Evolutionary conservation across 176 grass and related monocot genomes (phyloP).

Genomic region (Oryza brachyantha): DNA sequence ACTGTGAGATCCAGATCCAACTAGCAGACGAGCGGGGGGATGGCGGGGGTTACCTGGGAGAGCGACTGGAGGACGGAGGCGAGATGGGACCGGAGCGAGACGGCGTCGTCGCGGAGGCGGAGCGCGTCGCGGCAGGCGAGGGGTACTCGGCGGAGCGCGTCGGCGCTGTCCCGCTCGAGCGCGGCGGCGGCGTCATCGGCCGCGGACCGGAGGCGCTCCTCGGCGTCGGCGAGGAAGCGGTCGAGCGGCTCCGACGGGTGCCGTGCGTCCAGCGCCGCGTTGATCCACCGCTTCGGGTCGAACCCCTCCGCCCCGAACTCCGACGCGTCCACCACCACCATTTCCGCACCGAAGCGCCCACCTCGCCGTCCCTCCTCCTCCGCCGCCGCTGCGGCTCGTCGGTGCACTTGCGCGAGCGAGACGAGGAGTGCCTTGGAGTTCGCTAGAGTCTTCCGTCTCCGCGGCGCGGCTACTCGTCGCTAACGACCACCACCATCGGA

Average conservation of each 20-base stretch:
- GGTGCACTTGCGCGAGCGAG: background rate
- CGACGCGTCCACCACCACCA: conserved; percentile 82
- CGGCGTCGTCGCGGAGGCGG: conserved; percentile 82
- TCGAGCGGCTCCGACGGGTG: conserved; percentile 81
- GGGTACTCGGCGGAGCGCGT: conserved; percentile 86
- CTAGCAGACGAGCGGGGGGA: background rate
- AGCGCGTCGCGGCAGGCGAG: conserved; percentile 86
- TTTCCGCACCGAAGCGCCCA: conserved; percentile 3
- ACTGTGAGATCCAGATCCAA: conserved; percentile 47
- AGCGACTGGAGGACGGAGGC: conserved; percentile 69
- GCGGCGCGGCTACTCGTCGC: background rate
- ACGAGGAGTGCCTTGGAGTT: background rate
- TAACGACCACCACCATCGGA: conserved; percentile 7
- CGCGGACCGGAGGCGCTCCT: conserved; percentile 82
- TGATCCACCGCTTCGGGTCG: conserved; percentile 97
- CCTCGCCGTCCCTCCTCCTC: background rate
- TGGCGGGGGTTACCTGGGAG: conserved; percentile 35
- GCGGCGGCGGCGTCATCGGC: conserved; percentile 71
- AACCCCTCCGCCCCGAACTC: conserved; percentile 88
- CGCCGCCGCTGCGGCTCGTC: background rate
- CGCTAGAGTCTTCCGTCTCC: background rate
- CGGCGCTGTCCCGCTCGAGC: conserved; percentile 83
- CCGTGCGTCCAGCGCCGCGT: conserved; percentile 71
- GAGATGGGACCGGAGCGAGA: conserved; percentile 62
- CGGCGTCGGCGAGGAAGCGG: conserved; percentile 69